Percentiles rank a stretch among this genome's conserved stretches.
These are phyloP conservation scores for Talaromyces sp. DNA, from an alignment of 2,329 filamentous ascomycete species.

Conservation along the genomic window DNA sequence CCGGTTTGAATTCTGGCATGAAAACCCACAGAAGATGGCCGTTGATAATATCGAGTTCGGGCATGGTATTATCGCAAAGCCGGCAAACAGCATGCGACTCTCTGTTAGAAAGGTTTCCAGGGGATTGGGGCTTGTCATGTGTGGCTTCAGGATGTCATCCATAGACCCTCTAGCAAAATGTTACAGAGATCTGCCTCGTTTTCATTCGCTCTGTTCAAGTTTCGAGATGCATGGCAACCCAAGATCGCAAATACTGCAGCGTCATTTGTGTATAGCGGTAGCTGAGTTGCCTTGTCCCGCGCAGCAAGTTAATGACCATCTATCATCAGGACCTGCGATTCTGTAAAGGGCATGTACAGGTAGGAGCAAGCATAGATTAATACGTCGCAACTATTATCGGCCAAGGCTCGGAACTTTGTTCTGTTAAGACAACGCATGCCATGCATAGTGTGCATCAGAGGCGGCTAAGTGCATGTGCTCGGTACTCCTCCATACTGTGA, in stretches of 20 bases:
- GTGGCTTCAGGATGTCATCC: not conserved
- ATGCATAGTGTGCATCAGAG: not conserved
- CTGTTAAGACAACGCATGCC: not conserved
- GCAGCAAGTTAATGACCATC: not conserved
- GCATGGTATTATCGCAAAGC: not conserved
- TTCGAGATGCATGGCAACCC: not conserved
- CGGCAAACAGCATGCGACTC: not conserved
- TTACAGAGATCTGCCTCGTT: not conserved
- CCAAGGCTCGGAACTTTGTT: not conserved
- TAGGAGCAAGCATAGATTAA: not conserved
- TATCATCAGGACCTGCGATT: not conserved
- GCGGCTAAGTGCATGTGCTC: not conserved
- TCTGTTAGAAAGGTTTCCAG: not conserved
- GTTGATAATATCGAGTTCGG: not conserved
- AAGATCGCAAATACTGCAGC: not conserved
- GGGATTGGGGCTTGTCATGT: not conserved
- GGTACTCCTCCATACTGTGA: not conserved
- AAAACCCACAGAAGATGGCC: not conserved
- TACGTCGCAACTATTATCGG: not conserved
- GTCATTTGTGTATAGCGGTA: not conserved
- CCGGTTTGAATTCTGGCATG: not conserved
- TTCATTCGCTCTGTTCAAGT: no score
- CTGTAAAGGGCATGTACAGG: not conserved
- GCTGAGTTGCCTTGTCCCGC: not conserved
- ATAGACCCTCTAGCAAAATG: not conserved